A percentile compares a stretch with the other conserved stretches of the same genome.
Evolutionary conservation across 208 protist genomes (phyloP).

Genomic region (Trypanosoma melophagium): DNA sequence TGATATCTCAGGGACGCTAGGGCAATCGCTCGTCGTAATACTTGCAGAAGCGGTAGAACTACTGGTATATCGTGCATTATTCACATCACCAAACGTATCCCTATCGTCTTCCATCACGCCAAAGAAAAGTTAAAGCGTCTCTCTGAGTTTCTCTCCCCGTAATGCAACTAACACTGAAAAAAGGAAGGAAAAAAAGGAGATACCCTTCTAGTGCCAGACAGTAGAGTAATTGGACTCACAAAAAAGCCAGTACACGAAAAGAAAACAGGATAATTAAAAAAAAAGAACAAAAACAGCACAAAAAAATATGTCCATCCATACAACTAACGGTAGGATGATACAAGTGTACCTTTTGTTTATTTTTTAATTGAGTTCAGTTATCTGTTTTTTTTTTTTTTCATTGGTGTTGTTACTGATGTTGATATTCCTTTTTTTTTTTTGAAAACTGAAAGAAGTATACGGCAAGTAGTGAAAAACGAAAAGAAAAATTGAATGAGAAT

Average conservation of each 20-base stretch:
- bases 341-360: background rate
- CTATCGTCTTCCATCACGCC: background rate
- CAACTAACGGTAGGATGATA: background rate
- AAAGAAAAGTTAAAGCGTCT: background rate
- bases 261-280: too few relatives aligned
- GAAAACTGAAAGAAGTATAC: too few relatives aligned
- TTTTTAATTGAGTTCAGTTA: background rate
- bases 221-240: background rate
- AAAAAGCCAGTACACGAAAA: background rate
- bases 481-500: too few relatives aligned
- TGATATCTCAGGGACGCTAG: background rate
- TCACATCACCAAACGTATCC: background rate
- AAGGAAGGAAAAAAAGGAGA: background rate
- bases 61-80: background rate
- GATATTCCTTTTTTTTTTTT: conserved; percentile 2
- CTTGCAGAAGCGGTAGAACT: background rate
- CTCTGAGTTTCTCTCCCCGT: background rate
- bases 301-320: background rate
- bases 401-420: background rate
- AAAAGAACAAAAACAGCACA: too few relatives aligned
- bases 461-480: too few relatives aligned
- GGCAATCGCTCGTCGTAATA: background rate
- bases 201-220: background rate
- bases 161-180: too few relatives aligned
- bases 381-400: too few relatives aligned